Percentiles rank a stretch among this genome's conserved stretches.
Evolutionary conservation across 768 basidiomycete genomes (phyloP).

Genomic region (Boletus rubescentipes): DNA sequence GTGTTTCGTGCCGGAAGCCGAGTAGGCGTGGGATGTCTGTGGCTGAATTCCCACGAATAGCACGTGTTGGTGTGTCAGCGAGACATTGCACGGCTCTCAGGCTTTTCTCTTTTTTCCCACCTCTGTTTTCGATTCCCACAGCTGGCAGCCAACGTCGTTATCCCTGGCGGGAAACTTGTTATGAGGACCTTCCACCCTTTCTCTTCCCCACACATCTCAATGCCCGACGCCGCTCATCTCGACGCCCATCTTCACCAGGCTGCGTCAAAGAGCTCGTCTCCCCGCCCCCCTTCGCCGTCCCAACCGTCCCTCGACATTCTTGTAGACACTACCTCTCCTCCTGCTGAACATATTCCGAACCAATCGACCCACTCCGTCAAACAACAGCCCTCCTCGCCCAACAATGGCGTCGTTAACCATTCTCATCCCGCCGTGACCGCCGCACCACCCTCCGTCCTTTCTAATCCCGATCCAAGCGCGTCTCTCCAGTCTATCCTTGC

Average conservation of each 20-base stretch:
- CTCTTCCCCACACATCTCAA: constrained; percentile 41
- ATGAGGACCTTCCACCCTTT: constrained; percentile 46
- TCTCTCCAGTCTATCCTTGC: constrained; percentile 41
- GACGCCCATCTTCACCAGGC: constrained; percentile 32
- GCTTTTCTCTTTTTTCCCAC: constrained; percentile 45
- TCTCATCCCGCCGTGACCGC: constrained; percentile 32
- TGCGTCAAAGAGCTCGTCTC: constrained; percentile 42
- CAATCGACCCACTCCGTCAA: constrained; percentile 30
- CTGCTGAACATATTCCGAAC: constrained; percentile 31
- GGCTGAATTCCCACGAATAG: constrained; percentile 29
- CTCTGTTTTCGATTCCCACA: constrained; percentile 46
- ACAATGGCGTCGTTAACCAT: constrained; percentile 29
- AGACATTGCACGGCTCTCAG: constrained; percentile 28
- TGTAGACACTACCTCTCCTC: constrained; percentile 31
- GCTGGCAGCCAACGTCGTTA: constrained; percentile 37
- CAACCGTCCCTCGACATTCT: constrained; percentile 42
- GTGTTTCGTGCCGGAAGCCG: too few species aligned
- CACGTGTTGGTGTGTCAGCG: constrained; percentile 30
- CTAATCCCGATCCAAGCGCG: constrained; percentile 40
- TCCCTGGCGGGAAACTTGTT: constrained; percentile 42
- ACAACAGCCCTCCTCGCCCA: constrained; percentile 18
- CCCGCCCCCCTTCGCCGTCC: constrained; percentile 44
- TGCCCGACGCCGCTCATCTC: constrained; percentile 39
- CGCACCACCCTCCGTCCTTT: constrained; percentile 33
- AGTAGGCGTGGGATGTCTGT: constrained; percentile 11